phyloP scores from a whole-genome alignment of 2,329 filamentous ascomycete genomes.

The Talaromyces sp. region DNA sequence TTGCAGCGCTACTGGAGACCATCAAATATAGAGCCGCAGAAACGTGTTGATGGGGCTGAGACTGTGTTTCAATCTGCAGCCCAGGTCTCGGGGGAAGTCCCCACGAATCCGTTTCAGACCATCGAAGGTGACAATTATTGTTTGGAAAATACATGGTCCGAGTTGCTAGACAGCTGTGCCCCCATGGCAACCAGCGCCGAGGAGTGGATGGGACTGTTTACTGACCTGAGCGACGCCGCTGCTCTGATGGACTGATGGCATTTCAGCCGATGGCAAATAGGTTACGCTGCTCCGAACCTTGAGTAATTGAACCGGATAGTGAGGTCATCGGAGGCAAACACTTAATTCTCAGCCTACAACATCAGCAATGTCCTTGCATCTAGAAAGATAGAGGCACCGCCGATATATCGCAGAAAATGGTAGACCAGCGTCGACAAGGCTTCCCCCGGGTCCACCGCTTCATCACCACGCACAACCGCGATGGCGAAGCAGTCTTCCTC shows the following conservation, averaged over 20 bases:
- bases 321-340: constrained; percentile 7
- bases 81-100: not conserved
- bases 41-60: not conserved
- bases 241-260: not conserved
- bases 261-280: not conserved
- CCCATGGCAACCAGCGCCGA: constrained; percentile 17
- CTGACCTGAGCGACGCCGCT: constrained; percentile 20
- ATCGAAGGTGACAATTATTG: constrained; percentile 8
- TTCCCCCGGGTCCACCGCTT: constrained; percentile 30
- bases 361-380: not conserved
- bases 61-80: not conserved
- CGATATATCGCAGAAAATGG: constrained; percentile 12
- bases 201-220: constrained; percentile 26
- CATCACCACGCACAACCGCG: constrained; percentile 34
- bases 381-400: not conserved
- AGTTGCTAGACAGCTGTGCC: constrained; percentile 24
- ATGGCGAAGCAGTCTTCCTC: constrained; percentile 32
- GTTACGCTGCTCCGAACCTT: not conserved
- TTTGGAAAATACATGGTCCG: constrained; percentile 27
- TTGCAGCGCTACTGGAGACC: constrained; percentile 27
- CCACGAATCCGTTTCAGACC: not conserved
- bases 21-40: constrained; percentile 6
- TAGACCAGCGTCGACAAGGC: constrained; percentile 15
- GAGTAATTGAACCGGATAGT: constrained; percentile 8
- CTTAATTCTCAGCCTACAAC: not conserved